A percentile compares a stretch with the other conserved stretches of the same genome.
Evolutionary conservation across 192 early-diverging fungal species (phyloP).

Genomic region (Entomortierella chlamydospora): DNA sequence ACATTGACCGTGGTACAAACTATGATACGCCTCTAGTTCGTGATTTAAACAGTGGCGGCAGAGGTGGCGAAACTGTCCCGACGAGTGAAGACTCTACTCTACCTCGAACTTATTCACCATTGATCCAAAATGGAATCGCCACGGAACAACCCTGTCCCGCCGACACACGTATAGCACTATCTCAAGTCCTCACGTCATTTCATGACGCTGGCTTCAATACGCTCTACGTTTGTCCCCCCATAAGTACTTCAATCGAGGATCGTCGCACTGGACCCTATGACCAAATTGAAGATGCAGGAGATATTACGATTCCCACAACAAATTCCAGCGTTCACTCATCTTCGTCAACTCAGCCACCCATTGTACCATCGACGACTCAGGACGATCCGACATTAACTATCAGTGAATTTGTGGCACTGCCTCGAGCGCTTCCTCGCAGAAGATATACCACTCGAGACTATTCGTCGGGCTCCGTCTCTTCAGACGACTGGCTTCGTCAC

Average conservation of each 20-base stretch:
- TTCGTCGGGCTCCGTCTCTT: slow-evolving; percentile 29
- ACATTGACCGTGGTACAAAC: too few relatives aligned
- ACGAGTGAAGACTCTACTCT: too few relatives aligned
- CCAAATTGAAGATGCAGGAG: neutral
- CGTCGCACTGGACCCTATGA: neutral
- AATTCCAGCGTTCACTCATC: neutral
- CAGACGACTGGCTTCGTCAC: slow-evolving; percentile 46
- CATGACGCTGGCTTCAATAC: neutral
- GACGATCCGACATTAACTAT: neutral
- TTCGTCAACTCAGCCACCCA: neutral
- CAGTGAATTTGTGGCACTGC: neutral
- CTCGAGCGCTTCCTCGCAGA: slow-evolving; percentile 28
- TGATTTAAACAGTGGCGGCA: too few relatives aligned
- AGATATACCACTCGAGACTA: slow-evolving; percentile 47
- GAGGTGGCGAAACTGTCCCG: too few relatives aligned
- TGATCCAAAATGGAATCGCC: too few relatives aligned
- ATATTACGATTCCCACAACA: too few relatives aligned
- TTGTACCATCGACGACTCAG: neutral
- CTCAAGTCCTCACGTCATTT: neutral
- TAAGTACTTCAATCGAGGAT: too few relatives aligned
- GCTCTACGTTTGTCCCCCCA: neutral
- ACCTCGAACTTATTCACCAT: too few relatives aligned
- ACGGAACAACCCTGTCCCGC: neutral
- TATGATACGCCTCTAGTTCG: too few relatives aligned
- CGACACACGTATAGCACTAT: neutral